Percentiles rank a stretch among this genome's conserved stretches.
Evolutionary conservation across 2,329 filamentous ascomycete species (phyloP).

Genomic region (Fusarium newnesense): DNA sequence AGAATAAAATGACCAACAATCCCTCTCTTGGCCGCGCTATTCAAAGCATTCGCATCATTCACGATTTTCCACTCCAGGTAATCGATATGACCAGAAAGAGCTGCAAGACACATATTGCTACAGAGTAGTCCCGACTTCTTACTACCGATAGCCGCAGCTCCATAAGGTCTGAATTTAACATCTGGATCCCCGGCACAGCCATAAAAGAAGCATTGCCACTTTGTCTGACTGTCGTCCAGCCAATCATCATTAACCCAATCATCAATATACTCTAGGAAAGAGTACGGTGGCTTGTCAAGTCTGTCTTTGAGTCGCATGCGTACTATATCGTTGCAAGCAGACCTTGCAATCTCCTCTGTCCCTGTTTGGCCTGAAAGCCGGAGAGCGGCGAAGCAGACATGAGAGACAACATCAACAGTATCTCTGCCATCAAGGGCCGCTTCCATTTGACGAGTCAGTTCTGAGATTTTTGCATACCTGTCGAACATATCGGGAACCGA

Average conservation of each 20-base stretch:
- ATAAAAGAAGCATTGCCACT: fast-evolving
- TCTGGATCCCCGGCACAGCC: fast-evolving
- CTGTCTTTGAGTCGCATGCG: fast-evolving
- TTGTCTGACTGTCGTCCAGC: not conserved
- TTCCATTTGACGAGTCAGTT: not conserved
- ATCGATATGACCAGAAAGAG: fast-evolving
- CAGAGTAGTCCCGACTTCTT: not conserved
- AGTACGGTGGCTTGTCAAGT: not conserved
- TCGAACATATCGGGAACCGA: not conserved
- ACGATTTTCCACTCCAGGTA: not conserved
- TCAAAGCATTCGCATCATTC: fast-evolving
- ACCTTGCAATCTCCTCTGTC: fast-evolving
- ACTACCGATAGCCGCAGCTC: fast-evolving
- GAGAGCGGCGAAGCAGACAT: fast-evolving
- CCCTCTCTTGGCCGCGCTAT: not conserved
- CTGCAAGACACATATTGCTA: not conserved
- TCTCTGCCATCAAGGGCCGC: fast-evolving
- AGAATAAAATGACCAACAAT: fast-evolving
- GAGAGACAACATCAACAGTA: not conserved
- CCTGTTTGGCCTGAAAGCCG: fast-evolving
- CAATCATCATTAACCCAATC: not conserved
- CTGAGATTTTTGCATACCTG: fast-evolving
- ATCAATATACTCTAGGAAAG: not conserved
- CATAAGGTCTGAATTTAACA: not conserved
- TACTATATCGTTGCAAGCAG: not conserved